Evolutionary conservation across 176 grass and related monocot genomes (phyloP).

Genomic region (Oryza longistaminata): DNA sequence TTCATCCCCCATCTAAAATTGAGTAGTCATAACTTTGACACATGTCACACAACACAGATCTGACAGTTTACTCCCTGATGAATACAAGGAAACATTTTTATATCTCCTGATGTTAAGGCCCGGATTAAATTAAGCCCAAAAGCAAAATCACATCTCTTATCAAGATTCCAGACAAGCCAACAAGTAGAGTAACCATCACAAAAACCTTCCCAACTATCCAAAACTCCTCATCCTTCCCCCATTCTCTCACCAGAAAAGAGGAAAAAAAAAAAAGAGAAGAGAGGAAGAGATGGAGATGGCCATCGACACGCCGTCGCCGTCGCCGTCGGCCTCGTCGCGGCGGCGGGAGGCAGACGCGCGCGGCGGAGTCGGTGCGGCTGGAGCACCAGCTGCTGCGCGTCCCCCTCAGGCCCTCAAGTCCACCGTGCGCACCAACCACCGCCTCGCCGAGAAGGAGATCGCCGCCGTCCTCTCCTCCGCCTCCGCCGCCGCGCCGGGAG

Average conservation of each 20-base stretch:
- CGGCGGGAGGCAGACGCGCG: conserved; percentile 46
- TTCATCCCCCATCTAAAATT: too few relatives aligned
- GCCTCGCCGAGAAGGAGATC: conserved; percentile 89
- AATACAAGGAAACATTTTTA: neutral
- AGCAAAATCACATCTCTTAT: neutral
- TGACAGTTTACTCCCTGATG: too few relatives aligned
- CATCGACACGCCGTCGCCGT: conserved; percentile 73
- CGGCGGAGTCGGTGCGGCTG: conserved; percentile 72
- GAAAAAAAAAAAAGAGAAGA: neutral
- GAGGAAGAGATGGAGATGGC: conserved; percentile 71
- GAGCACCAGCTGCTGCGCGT: conserved; percentile 91
- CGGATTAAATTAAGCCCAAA: neutral
- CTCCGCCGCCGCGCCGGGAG: conserved; percentile 27
- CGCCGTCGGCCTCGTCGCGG: conserved; percentile 25
- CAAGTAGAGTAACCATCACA: neutral
- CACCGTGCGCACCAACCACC: conserved; percentile 65
- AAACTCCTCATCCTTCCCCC: neutral
- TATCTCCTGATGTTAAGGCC: neutral
- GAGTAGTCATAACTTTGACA: too few relatives aligned
- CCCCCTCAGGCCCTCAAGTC: conserved; percentile 78
- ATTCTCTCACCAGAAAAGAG: conserved; percentile 12
- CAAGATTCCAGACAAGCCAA: neutral
- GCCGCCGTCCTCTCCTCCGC: conserved; percentile 62
- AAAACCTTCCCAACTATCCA: conserved; percentile 11
- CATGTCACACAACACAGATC: neutral